Evolutionary conservation across 2,329 filamentous ascomycete genomes (phyloP).

Genomic region (Nothomitra cinnamomea): DNA sequence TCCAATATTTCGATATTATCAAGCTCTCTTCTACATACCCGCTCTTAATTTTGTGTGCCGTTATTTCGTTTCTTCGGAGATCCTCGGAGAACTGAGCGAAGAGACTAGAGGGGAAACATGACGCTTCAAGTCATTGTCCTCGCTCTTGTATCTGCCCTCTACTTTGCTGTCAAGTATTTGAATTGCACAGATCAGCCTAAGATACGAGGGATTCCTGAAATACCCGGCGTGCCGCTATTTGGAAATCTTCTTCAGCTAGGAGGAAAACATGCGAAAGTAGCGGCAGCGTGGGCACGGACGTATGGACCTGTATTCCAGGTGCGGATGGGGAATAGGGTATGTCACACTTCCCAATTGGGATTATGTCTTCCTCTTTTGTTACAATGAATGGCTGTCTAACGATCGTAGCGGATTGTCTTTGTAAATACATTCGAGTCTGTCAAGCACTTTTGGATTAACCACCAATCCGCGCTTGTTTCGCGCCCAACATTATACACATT

Average conservation of each 20-base stretch:
- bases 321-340: constrained; percentile 48
- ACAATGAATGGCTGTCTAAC: constrained; percentile 4
- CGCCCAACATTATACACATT: constrained; percentile 68
- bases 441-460: constrained; percentile 57
- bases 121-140: too few species aligned
- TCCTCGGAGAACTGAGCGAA: too few species aligned
- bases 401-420: constrained; percentile 47
- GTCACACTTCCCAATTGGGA: constrained; percentile 5
- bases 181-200: constrained; percentile 38
- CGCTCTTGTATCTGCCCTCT: too few species aligned
- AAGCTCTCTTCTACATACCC: too few species aligned
- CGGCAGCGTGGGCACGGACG: constrained; percentile 39
- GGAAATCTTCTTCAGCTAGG: constrained; percentile 46
- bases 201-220: constrained; percentile 43
- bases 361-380: background rate
- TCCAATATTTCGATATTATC: too few species aligned
- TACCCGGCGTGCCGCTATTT: constrained; percentile 44
- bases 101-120: too few species aligned
- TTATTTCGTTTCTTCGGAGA: too few species aligned
- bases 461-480: constrained; percentile 62
- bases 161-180: constrained; percentile 13
- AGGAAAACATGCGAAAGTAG: constrained; percentile 35
- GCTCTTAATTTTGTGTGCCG: too few species aligned
- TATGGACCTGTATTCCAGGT: constrained; percentile 51
- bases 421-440: constrained; percentile 65